These are phyloP conservation scores for Anthostomella pinea DNA, from an alignment of 2,329 filamentous ascomycete species.

Conservation along the genomic window DNA sequence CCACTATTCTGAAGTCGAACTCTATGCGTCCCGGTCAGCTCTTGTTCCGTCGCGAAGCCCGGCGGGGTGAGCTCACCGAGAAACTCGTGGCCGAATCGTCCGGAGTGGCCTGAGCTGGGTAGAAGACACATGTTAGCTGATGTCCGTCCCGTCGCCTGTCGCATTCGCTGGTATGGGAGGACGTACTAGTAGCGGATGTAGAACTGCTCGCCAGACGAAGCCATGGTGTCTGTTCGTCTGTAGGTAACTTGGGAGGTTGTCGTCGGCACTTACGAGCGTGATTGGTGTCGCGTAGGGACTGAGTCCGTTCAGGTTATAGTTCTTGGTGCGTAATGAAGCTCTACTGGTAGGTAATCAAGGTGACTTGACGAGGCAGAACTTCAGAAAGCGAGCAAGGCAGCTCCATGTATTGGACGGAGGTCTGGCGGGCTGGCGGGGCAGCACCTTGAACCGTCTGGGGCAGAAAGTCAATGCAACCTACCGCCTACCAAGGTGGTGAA, in stretches of 20 bases:
- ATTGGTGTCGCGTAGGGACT: too few species aligned
- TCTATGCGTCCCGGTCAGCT: slow-evolving; percentile 53
- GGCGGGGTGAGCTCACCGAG: slow-evolving; percentile 60
- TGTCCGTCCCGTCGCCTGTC: background rate
- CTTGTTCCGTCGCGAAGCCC: slow-evolving; percentile 6
- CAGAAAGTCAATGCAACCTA: too few species aligned
- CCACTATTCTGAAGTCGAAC: slow-evolving; percentile 91
- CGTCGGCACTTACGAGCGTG: too few species aligned
- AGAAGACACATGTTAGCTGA: slow-evolving; percentile 7
- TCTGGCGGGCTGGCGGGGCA: too few species aligned
- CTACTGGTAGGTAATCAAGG: too few species aligned
- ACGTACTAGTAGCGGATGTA: slow-evolving; percentile 97
- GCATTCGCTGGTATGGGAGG: background rate
- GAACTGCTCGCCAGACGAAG: slow-evolving; percentile 75
- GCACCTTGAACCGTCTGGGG: too few species aligned
- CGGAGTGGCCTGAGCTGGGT: slow-evolving; percentile 88
- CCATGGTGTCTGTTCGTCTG: slow-evolving; percentile 23
- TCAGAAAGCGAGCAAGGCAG: too few species aligned
- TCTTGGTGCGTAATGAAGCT: too few species aligned
- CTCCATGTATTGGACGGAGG: too few species aligned
- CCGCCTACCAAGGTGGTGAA: too few species aligned
- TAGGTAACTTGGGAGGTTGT: background rate
- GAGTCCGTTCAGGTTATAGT: too few species aligned
- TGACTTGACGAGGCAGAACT: too few species aligned
- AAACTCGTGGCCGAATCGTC: slow-evolving; percentile 97